A percentile compares a stretch with the other conserved stretches of the same genome.
Evolutionary conservation across 2,329 filamentous ascomycete genomes (phyloP).

Genomic region (Trichoderma brevicompactum): DNA sequence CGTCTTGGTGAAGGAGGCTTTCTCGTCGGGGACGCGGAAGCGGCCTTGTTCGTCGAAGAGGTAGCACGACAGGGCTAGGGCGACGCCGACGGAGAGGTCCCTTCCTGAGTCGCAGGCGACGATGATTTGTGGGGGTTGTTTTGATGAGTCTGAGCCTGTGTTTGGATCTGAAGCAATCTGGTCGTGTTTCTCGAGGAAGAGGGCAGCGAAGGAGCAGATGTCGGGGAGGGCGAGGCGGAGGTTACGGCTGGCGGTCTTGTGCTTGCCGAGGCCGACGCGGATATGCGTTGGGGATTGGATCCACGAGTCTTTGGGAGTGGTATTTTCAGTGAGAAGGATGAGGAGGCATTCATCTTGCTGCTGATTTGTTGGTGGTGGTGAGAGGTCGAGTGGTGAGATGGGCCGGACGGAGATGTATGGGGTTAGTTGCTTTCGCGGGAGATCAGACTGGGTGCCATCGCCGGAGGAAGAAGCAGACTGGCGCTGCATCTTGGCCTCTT

Average conservation of each 20-base stretch:
- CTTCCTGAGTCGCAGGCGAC: constrained; percentile 77
- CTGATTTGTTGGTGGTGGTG: background rate
- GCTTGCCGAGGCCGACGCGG: constrained; percentile 67
- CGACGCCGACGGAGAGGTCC: constrained; percentile 78
- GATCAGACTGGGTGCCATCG: background rate
- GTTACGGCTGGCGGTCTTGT: constrained; percentile 81
- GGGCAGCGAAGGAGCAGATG: constrained; percentile 61
- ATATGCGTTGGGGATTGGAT: constrained; percentile 46
- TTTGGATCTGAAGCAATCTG: background rate
- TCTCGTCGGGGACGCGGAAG: constrained; percentile 35
- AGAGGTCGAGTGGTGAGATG: constrained; percentile 36
- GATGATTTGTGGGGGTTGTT: constrained; percentile 46
- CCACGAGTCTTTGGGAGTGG: constrained; percentile 52
- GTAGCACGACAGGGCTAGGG: constrained; percentile 75
- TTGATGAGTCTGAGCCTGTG: background rate
- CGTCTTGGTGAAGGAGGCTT: constrained; percentile 65
- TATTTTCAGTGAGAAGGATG: constrained; percentile 49
- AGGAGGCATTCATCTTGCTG: constrained; percentile 41
- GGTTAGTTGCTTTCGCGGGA: constrained; percentile 40
- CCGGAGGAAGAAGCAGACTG: constrained; percentile 22
- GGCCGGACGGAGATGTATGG: constrained; percentile 45
- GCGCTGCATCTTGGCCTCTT: constrained; percentile 33
- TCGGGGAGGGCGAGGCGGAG: constrained; percentile 71
- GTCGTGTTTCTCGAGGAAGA: constrained; percentile 39
- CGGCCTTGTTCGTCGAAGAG: constrained; percentile 69